A percentile compares a stretch with the other conserved stretches of the same genome.
Conservation (phyloP, 768 basidiomycete genomes). For the Psilocybe subaeruginosa region DNA sequence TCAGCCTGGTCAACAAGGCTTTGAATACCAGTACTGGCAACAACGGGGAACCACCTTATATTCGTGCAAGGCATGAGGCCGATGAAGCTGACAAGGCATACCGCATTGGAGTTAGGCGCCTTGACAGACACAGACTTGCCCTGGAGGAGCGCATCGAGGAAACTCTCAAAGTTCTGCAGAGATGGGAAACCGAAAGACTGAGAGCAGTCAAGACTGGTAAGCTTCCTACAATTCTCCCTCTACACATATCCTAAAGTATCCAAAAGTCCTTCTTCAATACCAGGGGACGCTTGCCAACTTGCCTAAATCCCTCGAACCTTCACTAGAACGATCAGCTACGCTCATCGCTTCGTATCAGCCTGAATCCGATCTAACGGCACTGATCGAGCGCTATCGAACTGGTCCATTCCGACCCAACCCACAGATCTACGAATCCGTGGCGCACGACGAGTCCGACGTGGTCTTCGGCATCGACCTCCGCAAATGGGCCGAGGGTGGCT, state of each 20-base stretch:
- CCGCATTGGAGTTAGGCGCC: conserved; percentile 75
- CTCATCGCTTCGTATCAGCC: conserved; percentile 86
- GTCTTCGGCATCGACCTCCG: conserved; percentile 92
- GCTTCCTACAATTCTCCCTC: background rate
- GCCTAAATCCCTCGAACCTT: conserved; percentile 65
- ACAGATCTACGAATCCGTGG: conserved; percentile 84
- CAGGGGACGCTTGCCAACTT: conserved; percentile 79
- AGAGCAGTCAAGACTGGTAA: conserved; percentile 82
- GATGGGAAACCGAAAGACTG: conserved; percentile 85
- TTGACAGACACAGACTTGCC: conserved; percentile 83
- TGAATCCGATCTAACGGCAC: conserved; percentile 81
- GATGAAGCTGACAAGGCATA: conserved; percentile 81
- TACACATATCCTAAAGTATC: background rate
- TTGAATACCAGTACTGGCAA: conserved; percentile 48
- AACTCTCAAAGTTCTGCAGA: conserved; percentile 76
- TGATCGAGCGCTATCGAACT: conserved; percentile 92
- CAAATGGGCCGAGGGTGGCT: conserved; percentile 88
- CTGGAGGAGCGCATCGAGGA: conserved; percentile 89
- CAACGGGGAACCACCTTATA: conserved; percentile 64
- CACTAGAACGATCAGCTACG: conserved; percentile 71
- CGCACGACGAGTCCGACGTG: conserved; percentile 83
- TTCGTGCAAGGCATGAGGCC: conserved; percentile 77
- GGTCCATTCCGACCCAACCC: conserved; percentile 90
- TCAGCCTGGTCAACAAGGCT: conserved; percentile 75
- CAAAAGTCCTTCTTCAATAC: conserved; percentile 79